Evolutionary conservation across 495 filamentous ascomycete species (phyloP).

Genomic region (Elaphomyces granulatus): DNA sequence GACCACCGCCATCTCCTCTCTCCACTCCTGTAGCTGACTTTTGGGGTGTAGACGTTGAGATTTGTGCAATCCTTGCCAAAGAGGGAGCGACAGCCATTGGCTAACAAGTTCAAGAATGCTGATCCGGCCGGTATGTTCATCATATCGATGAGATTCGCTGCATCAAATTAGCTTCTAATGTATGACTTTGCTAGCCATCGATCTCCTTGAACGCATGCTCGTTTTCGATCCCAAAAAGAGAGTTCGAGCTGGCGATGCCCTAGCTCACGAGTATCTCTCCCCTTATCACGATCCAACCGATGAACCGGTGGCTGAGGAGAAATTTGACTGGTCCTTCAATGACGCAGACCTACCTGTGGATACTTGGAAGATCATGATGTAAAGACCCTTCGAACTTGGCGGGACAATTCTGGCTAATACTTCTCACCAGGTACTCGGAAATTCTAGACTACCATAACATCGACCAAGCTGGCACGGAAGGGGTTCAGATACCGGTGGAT

Average conservation of each 20-base stretch:
- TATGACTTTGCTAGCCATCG: slow-evolving; percentile 49
- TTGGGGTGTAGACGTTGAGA: slow-evolving; percentile 59
- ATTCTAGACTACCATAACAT: slow-evolving; percentile 98
- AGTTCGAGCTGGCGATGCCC: slow-evolving; percentile 66
- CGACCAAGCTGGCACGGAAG: slow-evolving; percentile 38
- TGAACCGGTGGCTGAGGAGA: slow-evolving; percentile 90
- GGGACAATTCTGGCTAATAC: neutral
- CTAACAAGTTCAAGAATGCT: slow-evolving; percentile 90
- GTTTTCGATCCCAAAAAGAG: slow-evolving; percentile 93
- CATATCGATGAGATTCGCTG: too few relatives aligned
- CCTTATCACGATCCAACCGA: slow-evolving; percentile 96
- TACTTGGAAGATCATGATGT: slow-evolving; percentile 99
- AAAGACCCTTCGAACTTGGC: slow-evolving; percentile 10
- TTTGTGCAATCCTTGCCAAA: slow-evolving; percentile 98
- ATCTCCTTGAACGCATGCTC: slow-evolving; percentile 90
- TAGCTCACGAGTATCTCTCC: slow-evolving; percentile 84
- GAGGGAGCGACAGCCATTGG: slow-evolving; percentile 77
- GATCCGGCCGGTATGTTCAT: slow-evolving; percentile 63
- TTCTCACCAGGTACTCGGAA: slow-evolving; percentile 73
- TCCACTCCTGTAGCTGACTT: slow-evolving; percentile 4
- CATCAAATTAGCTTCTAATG: neutral
- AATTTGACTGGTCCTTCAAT: slow-evolving; percentile 99
- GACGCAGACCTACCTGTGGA: slow-evolving; percentile 95
- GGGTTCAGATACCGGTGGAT: slow-evolving; percentile 22
- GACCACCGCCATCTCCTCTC: too few relatives aligned